Percentiles rank a stretch among this genome's conserved stretches.
Evolutionary conservation across 495 filamentous ascomycete genomes (phyloP).

Genomic region (Aspergillus campestris): DNA sequence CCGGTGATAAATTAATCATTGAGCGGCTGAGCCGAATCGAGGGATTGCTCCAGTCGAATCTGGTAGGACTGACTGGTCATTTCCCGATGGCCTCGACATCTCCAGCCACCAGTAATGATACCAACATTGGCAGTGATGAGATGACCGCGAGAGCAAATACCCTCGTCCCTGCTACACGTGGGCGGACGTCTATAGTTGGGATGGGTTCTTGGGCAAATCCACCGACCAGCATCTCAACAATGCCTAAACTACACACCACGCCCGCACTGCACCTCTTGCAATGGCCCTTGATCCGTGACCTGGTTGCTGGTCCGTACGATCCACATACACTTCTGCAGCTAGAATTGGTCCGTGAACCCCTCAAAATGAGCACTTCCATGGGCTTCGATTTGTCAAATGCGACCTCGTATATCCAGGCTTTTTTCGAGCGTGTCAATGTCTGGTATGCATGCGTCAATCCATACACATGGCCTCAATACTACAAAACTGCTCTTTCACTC

Average conservation of each 20-base stretch:
- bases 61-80: conserved; percentile 43
- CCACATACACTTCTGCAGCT: conserved; percentile 71
- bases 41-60: conserved; percentile 60
- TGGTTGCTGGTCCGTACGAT: conserved; percentile 68
- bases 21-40: conserved; percentile 71
- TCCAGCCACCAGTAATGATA: conserved; percentile 63
- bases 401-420: conserved; percentile 63
- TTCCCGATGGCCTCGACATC: conserved; percentile 45
- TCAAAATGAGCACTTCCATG: conserved; percentile 47
- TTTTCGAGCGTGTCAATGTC: conserved; percentile 70
- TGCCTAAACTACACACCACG: conserved; percentile 77
- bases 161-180: conserved; percentile 28
- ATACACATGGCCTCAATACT: conserved; percentile 70
- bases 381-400: conserved; percentile 68
- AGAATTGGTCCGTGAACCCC: conserved; percentile 70
- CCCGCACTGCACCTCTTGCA: conserved; percentile 69
- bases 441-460: conserved; percentile 85
- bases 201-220: conserved; percentile 63
- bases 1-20: conserved; percentile 76
- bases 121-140: conserved; percentile 58
- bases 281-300: conserved; percentile 69
- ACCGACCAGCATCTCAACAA: conserved; percentile 67
- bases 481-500: conserved; percentile 59
- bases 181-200: conserved; percentile 55
- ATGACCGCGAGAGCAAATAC: conserved; percentile 35